Conservation (phyloP, 2,329 filamentous ascomycete genomes). For the Fragosphaeria purpurea region DNA sequence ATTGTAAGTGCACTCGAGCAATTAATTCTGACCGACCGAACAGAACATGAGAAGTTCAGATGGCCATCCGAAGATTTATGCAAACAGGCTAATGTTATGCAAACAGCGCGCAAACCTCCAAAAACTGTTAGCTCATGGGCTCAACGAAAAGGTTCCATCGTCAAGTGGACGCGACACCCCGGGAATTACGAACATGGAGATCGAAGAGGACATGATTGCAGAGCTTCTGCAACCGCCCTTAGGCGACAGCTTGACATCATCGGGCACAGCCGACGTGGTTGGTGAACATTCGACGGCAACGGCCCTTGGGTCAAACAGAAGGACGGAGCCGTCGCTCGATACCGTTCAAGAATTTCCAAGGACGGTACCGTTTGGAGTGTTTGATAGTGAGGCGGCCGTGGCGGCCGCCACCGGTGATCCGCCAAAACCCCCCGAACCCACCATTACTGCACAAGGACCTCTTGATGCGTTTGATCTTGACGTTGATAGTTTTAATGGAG, state of each 20-base stretch:
- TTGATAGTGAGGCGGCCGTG: slow-evolving; percentile 1
- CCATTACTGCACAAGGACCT: slow-evolving; percentile 4
- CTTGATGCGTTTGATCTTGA: slow-evolving; percentile 24
- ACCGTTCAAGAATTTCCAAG: too few species aligned
- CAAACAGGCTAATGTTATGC: too few species aligned
- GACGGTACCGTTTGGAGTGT: slow-evolving; percentile 2
- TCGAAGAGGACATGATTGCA: slow-evolving; percentile 11
- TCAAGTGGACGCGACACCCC: slow-evolving; percentile 16
- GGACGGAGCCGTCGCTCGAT: too few species aligned
- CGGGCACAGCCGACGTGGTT: neutral
- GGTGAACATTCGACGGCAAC: too few species aligned
- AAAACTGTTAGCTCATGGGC: slow-evolving; percentile 37
- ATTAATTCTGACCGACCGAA: too few species aligned
- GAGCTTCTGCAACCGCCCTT: slow-evolving; percentile 4
- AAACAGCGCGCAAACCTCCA: slow-evolving; percentile 35
- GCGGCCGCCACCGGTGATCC: neutral
- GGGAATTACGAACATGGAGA: slow-evolving; percentile 11
- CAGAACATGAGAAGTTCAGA: too few species aligned
- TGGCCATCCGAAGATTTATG: too few species aligned
- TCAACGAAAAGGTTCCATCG: slow-evolving; percentile 21
- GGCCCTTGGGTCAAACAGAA: too few species aligned
- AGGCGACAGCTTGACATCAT: neutral
- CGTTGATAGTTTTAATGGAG: slow-evolving; percentile 16
- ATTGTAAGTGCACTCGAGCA: slow-evolving; percentile 26
- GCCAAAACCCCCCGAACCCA: too few species aligned